Evolutionary conservation across 2,329 filamentous ascomycete species (phyloP), one percentile per base, ranked within the genome.

Genomic region (Xylaria digitata): DNA sequence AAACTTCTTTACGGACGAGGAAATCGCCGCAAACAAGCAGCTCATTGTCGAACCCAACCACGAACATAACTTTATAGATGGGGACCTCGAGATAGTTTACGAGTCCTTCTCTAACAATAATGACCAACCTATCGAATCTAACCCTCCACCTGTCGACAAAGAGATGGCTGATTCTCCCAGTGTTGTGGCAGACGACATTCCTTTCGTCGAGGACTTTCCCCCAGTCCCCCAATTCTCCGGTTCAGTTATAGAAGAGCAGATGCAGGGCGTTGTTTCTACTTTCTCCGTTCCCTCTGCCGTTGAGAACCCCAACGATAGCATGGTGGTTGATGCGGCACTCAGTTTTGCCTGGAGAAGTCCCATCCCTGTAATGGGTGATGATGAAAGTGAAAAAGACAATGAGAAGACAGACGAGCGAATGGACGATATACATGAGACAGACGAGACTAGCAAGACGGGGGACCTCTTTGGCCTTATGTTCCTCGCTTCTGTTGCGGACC

Each of bases 151-250:
- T 19, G 15, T 6, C 13, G 40, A n/a, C 30, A 5, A 30, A n/a
- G 37, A 46, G 26, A 2, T 54, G n/a, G n/a, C 23, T 13, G 23
- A 54, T 21, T 8, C 7, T 9, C 13, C 9, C 13, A 15, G 19
- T 2, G 6, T 13, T 9, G 42, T 40, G 59, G 6, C 32, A 8
- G 30, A 26, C n/a, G 8, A 9, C 9, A 21, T 62, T 17, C 50
- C 60, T 3, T 6, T 42, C 6, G n/a, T 50, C 2, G 52, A 63
- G 7, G 45, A 57, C 17, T 56, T 32, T 7, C 52, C 60, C 4
- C 2, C 13, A 13, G 17, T 50, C 8, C 53, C 21, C 1, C n/a
- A 34, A 26, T 42, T 55, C 46, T 40, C 21, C 23, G 1, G 2
- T 19, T 19, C 30, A 0, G 9, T 17, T 45, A 5, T 34, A 3